Evolutionary conservation across 2,329 filamentous ascomycete species (phyloP), one percentile per base, ranked within the genome.

Genomic region (Neonectria hederae): DNA sequence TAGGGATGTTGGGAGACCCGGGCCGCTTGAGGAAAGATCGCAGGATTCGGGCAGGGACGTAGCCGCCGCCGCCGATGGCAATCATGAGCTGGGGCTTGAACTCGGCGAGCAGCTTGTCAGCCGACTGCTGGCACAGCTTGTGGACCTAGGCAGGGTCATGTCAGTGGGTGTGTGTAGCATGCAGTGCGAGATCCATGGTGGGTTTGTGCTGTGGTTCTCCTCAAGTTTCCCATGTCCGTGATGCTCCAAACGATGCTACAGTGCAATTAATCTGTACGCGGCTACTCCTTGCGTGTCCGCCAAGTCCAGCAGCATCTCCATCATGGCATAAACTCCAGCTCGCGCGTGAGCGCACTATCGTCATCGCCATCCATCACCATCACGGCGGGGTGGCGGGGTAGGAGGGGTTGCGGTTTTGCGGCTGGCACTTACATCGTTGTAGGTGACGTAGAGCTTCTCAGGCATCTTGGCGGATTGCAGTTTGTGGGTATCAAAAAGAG

Each of bases 81-180:
- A 99, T 97, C 87, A 99, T 97, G 73, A 99, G 92, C 80, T 97
- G 93, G 42, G 96, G 96, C 78, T 93, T 87, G 86, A 97, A 94
- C 17, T 92, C 89, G 77, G 90, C 84, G 74, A 99, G 89, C 79
- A 98, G 97, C 74, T 85, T 84, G 69, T 89, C 86, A 42, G 94
- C 96, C 19, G 93, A 89, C 77, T 91, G 86, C 83, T 97, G 92
- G 86, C 96, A 99, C 78, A 98, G 89, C 83, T 97, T 97, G 89
- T 99, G 96, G 76, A 99, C 92, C 94, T 98, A 76, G 59, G 62
- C 56, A 53, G 26, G 48, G 46, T 24, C 54, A 64, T 57, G 66
- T 70, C 42, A 75, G 73, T 60, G 32, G 38, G 10, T 67, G 59
- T 10, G n/a, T 9, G 38, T 21, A 11, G 9, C 38, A 19, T 10